Percentiles rank a stretch among this genome's conserved stretches.
Conservation (phyloP, 2,329 filamentous ascomycete genomes). For the Fusarium sp. region DNA sequence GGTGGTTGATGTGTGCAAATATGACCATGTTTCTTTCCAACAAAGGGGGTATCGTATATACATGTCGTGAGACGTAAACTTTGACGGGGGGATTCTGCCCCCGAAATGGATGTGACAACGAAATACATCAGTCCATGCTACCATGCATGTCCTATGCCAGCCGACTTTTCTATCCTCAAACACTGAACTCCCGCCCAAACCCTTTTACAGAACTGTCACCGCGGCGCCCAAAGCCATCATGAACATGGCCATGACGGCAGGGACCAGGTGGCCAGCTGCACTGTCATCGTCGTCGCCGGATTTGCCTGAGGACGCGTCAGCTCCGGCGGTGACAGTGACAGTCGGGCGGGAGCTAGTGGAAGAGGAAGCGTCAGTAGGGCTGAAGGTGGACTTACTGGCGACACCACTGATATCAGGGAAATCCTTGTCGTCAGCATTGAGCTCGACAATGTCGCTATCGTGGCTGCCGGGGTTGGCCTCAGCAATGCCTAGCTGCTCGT, state of each 20-base stretch:
- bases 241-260: slow-evolving; percentile 28
- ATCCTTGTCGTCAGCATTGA: slow-evolving; percentile 49
- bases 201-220: slow-evolving; percentile 20
- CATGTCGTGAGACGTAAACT: neutral
- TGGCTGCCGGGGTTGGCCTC: slow-evolving; percentile 61
- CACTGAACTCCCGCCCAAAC: neutral
- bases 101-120: neutral
- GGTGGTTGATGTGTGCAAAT: neutral
- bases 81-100: neutral
- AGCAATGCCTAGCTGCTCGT: slow-evolving; percentile 60
- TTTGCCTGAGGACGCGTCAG: slow-evolving; percentile 35
- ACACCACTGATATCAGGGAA: slow-evolving; percentile 58
- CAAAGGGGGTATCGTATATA: slow-evolving; percentile 28
- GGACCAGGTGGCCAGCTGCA: slow-evolving; percentile 30
- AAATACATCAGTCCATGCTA: neutral
- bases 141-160: neutral
- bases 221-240: slow-evolving; percentile 34
- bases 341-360: slow-evolving; percentile 15
- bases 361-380: neutral
- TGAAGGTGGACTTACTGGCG: slow-evolving; percentile 41
- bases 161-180: neutral
- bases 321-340: slow-evolving; percentile 17
- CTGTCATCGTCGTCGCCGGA: slow-evolving; percentile 26
- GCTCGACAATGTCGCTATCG: slow-evolving; percentile 55
- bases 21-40: slow-evolving; percentile 6